Conservation (phyloP, 768 basidiomycete species). For the Suillus fuscotomentosus region DNA sequence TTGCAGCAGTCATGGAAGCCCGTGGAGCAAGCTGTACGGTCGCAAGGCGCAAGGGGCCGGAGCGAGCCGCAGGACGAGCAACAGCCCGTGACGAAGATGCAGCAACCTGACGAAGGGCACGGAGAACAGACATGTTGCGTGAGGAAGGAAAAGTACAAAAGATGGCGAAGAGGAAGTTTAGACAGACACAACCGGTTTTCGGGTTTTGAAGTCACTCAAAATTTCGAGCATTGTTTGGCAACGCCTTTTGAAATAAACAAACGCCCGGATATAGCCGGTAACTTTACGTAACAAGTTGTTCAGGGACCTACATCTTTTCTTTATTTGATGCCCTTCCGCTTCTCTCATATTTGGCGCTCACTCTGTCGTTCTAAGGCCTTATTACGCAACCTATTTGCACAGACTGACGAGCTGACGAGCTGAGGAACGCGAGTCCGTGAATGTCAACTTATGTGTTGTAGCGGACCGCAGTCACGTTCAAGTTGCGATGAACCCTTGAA, state of each 20-base stretch:
- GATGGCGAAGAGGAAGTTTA: not conserved
- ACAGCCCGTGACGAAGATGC: constrained; percentile 41
- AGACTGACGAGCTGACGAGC: not conserved
- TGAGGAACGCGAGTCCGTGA: not conserved
- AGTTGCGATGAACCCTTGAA: not conserved
- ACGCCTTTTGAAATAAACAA: constrained; percentile 32
- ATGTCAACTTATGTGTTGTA: not conserved
- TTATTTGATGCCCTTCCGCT: not conserved
- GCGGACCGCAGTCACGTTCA: not conserved
- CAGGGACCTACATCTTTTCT: not conserved
- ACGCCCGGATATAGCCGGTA: not conserved
- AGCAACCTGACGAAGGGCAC: constrained; percentile 57
- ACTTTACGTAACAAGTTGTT: constrained; percentile 10
- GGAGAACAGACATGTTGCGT: constrained; percentile 57
- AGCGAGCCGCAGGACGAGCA: constrained; percentile 22
- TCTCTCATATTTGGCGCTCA: not conserved
- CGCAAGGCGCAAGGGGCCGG: constrained; percentile 20
- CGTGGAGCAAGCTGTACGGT: constrained; percentile 12
- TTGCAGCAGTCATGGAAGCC: constrained; percentile 23
- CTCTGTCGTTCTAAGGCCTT: not conserved
- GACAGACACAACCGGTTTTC: not conserved
- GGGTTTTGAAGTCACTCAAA: constrained; percentile 14
- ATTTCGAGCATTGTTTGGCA: constrained; percentile 33
- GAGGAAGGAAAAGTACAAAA: constrained; percentile 7
- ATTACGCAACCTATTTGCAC: not conserved